A percentile compares a stretch with the other conserved stretches of the same genome.
Conservation (phyloP, 495 filamentous ascomycete species). For the Letharia lupina region DNA sequence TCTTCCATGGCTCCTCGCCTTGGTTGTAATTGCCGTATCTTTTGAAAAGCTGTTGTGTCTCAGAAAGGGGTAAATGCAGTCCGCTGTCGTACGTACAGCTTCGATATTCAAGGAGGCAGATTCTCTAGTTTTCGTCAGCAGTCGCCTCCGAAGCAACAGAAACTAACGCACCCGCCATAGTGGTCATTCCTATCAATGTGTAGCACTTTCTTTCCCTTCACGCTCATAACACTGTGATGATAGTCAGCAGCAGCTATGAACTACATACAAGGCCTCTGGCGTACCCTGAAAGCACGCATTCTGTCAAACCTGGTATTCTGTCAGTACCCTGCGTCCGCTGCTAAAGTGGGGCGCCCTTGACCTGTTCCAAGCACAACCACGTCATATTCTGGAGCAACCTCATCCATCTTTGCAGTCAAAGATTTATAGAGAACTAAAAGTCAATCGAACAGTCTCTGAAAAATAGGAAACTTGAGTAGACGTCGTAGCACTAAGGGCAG, state of each 20-base stretch:
- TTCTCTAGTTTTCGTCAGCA: conserved; percentile 53
- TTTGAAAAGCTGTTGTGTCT: conserved; percentile 72
- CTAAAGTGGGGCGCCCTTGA: conserved; percentile 45
- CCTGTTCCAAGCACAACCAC: conserved; percentile 96
- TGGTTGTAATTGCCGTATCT: conserved; percentile 75
- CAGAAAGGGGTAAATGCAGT: conserved; percentile 20
- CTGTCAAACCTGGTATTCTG: conserved; percentile 71
- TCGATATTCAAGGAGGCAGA: conserved; percentile 92
- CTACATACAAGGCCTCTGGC: neutral
- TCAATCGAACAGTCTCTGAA: neutral
- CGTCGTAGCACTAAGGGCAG: neutral
- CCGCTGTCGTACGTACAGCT: conserved; percentile 46
- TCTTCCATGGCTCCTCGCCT: conserved; percentile 93
- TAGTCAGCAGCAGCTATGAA: conserved; percentile 10
- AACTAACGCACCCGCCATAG: conserved; percentile 78
- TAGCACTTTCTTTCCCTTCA: conserved; percentile 97
- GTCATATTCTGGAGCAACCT: conserved; percentile 95
- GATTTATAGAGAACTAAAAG: neutral
- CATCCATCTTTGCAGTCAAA: conserved; percentile 60
- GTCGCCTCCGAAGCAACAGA: conserved; percentile 19
- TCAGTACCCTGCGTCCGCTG: conserved; percentile 25
- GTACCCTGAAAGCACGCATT: conserved; percentile 97
- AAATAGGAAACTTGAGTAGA: neutral
- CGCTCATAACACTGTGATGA: conserved; percentile 71
- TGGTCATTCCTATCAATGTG: conserved; percentile 99